Evolutionary conservation across 192 early-diverging fungal genomes (phyloP).

Genomic region (Backusella morwellensis): DNA sequence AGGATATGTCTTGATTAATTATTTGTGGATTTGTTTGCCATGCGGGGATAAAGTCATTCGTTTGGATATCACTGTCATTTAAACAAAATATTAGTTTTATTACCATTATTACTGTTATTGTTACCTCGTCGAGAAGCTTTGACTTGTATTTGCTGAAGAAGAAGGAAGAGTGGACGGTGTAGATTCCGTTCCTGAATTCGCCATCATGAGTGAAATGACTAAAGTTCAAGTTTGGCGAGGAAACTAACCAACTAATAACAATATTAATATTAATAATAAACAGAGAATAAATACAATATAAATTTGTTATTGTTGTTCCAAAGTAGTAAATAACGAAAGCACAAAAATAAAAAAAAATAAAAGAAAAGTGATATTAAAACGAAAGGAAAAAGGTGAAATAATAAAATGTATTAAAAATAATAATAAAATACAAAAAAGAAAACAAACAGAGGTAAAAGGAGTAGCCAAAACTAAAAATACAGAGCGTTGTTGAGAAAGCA

Average conservation of each 20-base stretch:
- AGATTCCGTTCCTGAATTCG: slow-evolving; percentile 1
- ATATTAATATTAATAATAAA: background rate
- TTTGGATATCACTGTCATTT: slow-evolving; percentile 9
- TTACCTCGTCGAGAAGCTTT: background rate
- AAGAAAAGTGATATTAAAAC: slow-evolving; percentile 4
- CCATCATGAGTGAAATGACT: background rate
- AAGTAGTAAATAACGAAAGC: too few relatives aligned
- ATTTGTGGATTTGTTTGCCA: background rate
- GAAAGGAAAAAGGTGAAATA: slow-evolving; percentile 3
- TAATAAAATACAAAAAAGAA: slow-evolving; percentile 1
- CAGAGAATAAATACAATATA: background rate
- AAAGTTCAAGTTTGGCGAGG: background rate
- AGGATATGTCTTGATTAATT: background rate
- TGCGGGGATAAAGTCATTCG: slow-evolving; percentile 1
- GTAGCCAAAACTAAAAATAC: slow-evolving; percentile 6
- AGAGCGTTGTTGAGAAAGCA: slow-evolving; percentile 7
- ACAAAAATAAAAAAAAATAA: background rate
- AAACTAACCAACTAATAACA: background rate
- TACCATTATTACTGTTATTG: background rate
- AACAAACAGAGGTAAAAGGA: slow-evolving; percentile 8
- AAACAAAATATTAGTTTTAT: background rate
- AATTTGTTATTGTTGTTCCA: too few relatives aligned
- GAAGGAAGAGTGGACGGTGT: background rate
- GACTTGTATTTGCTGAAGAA: background rate
- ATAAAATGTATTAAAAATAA: background rate